Evolutionary conservation across 129 eudicot species (phyloP).

Genomic region (Helianthus tuberosus): DNA sequence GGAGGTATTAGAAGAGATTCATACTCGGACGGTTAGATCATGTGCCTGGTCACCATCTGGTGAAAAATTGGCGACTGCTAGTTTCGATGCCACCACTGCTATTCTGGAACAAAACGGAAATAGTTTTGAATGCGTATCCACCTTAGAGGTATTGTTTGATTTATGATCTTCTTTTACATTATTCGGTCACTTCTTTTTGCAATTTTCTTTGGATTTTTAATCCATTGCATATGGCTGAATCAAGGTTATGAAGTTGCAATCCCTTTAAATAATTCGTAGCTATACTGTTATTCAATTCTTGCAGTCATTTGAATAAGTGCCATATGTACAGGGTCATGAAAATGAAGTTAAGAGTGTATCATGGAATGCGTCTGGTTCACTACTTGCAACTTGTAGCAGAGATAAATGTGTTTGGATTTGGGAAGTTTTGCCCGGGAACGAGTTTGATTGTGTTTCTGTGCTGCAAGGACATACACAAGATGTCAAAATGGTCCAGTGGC

Average conservation of each 20-base stretch:
- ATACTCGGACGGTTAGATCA: constrained; percentile 88
- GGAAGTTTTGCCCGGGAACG: constrained; percentile 85
- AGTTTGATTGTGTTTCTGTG: constrained; percentile 83
- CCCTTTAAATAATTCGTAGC: no score
- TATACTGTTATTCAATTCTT: not conserved
- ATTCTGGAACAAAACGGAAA: constrained; percentile 72
- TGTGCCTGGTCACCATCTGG: constrained; percentile 98
- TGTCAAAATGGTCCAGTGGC: constrained; percentile 98
- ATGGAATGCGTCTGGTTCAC: constrained; percentile 93
- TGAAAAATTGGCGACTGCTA: constrained; percentile 78
- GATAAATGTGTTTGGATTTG: constrained; percentile 98
- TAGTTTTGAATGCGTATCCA: constrained; percentile 76
- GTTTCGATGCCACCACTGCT: constrained; percentile 95
- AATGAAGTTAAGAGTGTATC: constrained; percentile 97
- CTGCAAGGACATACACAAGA: constrained; percentile 98
- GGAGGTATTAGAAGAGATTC: constrained; percentile 87
- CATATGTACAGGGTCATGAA: constrained; percentile 77
- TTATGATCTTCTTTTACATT: not conserved
- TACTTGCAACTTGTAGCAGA: constrained; percentile 91
- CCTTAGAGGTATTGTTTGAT: constrained; percentile 67
- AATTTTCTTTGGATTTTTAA: not conserved
- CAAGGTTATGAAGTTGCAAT: not conserved
- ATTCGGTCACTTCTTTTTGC: not conserved
- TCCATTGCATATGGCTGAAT: not conserved
- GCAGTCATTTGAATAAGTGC: not conserved